A percentile compares a stretch with the other conserved stretches of the same genome.
phyloP scores from a whole-genome alignment of 2,329 filamentous ascomycete genomes.

The Aspergillus flavus region DNA sequence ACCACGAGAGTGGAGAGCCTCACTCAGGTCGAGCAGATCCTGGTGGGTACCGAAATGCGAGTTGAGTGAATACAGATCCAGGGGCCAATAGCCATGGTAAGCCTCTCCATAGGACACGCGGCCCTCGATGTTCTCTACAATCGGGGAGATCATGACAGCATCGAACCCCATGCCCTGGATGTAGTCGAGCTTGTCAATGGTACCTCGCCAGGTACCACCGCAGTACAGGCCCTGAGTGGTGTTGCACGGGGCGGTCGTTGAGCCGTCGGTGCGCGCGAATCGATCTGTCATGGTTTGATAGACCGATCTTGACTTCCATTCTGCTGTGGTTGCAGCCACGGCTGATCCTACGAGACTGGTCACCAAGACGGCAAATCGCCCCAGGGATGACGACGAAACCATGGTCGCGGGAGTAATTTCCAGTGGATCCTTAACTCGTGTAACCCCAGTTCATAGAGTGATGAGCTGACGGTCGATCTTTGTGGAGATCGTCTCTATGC shows the following conservation, averaged over 20 bases:
- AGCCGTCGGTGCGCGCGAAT: constrained; percentile 46
- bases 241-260: constrained; percentile 35
- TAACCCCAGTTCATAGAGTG: not conserved
- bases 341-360: not conserved
- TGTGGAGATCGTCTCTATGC: not conserved
- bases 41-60: constrained; percentile 48
- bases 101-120: constrained; percentile 41
- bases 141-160: constrained; percentile 42
- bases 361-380: not conserved
- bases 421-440: not conserved
- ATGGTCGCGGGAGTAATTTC: not conserved
- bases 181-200: constrained; percentile 56
- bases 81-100: constrained; percentile 52
- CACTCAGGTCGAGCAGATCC: constrained; percentile 47
- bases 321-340: constrained; percentile 27
- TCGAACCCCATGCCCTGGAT: constrained; percentile 49
- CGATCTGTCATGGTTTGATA: constrained; percentile 53
- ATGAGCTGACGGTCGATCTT: not conserved
- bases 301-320: constrained; percentile 47
- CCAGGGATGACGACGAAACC: not conserved
- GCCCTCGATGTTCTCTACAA: constrained; percentile 38
- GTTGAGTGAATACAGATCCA: constrained; percentile 50
- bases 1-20: constrained; percentile 45
- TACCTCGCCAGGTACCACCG: constrained; percentile 62
- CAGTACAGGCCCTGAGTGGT: constrained; percentile 50